Evolutionary conservation across 352 stramenopile species (phyloP).

Genomic region (Thalassiosira exigua): DNA sequence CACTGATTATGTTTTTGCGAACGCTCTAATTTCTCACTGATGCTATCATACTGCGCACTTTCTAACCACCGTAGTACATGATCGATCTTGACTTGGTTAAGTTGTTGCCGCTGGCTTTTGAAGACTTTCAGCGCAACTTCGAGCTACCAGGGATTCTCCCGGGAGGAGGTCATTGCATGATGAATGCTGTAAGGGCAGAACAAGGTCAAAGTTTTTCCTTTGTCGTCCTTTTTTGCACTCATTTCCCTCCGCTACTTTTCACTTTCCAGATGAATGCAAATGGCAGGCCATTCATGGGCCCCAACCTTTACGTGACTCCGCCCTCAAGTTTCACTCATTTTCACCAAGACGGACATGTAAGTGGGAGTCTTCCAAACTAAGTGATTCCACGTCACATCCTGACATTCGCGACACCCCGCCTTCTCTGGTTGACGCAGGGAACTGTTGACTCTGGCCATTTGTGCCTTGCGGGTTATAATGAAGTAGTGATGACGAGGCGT

Average conservation of each 20-base stretch:
- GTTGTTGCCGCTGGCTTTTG: conserved; percentile 54
- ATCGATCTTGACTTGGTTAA: conserved; percentile 78
- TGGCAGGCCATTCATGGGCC: conserved; percentile 83
- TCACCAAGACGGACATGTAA: conserved; percentile 85
- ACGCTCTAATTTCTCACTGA: conserved; percentile 10
- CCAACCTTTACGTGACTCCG: conserved; percentile 69
- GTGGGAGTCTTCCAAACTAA: conserved; percentile 4
- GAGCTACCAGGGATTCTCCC: conserved; percentile 71
- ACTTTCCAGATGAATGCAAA: conserved; percentile 58
- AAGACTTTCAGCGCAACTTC: conserved; percentile 72
- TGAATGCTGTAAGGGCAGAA: conserved; percentile 75
- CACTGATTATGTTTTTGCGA: background rate
- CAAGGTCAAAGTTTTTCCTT: conserved; percentile 9
- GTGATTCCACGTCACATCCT: background rate
- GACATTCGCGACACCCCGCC: background rate
- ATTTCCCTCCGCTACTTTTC: background rate
- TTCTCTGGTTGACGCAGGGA: conserved; percentile 35
- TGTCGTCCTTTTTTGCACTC: conserved; percentile 17
- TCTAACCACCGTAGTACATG: conserved; percentile 71
- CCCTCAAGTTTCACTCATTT: conserved; percentile 81
- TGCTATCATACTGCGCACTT: too few species aligned
- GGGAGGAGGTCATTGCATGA: conserved; percentile 79
- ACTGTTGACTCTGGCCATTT: conserved; percentile 86
- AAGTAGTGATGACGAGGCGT: conserved; percentile 83
- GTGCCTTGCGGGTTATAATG: conserved; percentile 83